phyloP scores from a whole-genome alignment of 208 protist genomes.

The Trypanosoma caninum region DNA sequence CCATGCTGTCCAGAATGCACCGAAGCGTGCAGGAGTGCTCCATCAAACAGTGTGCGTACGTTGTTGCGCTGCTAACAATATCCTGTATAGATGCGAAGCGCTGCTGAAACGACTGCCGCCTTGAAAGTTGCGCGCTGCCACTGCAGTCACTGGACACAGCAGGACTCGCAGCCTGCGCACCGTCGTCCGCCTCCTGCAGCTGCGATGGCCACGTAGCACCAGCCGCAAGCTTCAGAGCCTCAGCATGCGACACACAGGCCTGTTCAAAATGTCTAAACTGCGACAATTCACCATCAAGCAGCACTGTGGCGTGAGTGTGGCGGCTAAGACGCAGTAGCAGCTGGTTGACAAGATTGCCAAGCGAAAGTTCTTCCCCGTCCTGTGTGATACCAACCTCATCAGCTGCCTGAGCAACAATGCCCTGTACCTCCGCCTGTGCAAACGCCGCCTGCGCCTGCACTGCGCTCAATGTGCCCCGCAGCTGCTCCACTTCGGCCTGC shows the following conservation, averaged over 20 bases:
- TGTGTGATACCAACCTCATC: slow-evolving; percentile 28
- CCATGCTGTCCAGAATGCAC: slow-evolving; percentile 30
- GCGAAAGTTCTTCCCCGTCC: slow-evolving; percentile 2
- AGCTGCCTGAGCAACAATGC: slow-evolving; percentile 23
- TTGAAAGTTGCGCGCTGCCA: not conserved
- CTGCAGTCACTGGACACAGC: not conserved
- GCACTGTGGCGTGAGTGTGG: not conserved
- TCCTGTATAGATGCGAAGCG: slow-evolving; percentile 27
- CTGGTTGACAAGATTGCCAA: slow-evolving; percentile 8
- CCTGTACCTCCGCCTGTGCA: slow-evolving; percentile 19
- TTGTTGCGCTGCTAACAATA: slow-evolving; percentile 31
- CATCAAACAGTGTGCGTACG: slow-evolving; percentile 40
- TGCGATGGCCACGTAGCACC: not conserved
- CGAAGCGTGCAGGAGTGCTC: slow-evolving; percentile 45
- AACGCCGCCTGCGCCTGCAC: not conserved
- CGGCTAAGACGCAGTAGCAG: slow-evolving; percentile 12
- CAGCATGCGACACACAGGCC: slow-evolving; percentile 2
- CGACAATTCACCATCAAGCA: not conserved
- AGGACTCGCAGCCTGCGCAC: not conserved
- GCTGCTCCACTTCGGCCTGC: slow-evolving; percentile 22
- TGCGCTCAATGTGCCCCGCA: slow-evolving; percentile 16
- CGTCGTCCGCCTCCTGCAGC: not conserved
- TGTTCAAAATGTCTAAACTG: slow-evolving; percentile 2
- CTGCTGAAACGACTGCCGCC: not conserved
- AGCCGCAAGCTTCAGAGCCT: not conserved